phyloP scores from a whole-genome alignment of 208 protist species.

The Herpetomonas samuelpessoai region DNA sequence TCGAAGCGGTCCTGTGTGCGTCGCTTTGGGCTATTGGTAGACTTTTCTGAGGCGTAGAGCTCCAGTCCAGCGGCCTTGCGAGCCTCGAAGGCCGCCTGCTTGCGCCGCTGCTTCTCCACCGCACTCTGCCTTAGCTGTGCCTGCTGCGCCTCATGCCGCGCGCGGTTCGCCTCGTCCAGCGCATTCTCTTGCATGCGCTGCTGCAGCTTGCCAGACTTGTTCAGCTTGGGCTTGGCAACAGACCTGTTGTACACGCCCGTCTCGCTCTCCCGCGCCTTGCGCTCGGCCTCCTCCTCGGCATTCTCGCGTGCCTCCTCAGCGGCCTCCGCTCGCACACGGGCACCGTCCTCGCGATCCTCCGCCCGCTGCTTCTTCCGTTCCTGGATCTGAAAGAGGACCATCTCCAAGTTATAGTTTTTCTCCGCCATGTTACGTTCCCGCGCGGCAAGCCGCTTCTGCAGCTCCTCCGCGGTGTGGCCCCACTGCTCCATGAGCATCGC shows the following conservation, averaged over 20 bases:
- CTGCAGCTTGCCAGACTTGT: conserved; percentile 47
- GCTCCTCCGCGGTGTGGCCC: conserved; percentile 47
- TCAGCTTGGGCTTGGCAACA: conserved; percentile 24
- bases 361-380: conserved; percentile 38
- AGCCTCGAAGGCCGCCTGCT: conserved; percentile 50
- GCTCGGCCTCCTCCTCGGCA: conserved; percentile 26
- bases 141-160: conserved; percentile 32
- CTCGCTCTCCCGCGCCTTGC: conserved; percentile 22
- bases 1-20: conserved; percentile 79
- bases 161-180: conserved; percentile 25
- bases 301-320: conserved; percentile 65
- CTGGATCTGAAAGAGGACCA: conserved; percentile 62
- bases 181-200: conserved; percentile 29
- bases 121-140: conserved; percentile 34
- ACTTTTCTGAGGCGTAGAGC: conserved; percentile 25
- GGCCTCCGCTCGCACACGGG: conserved; percentile 35
- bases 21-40: conserved; percentile 26
- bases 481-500: conserved; percentile 36
- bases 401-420: conserved; percentile 71
- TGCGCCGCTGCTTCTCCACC: conserved; percentile 23
- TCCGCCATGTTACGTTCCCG: conserved; percentile 61
- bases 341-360: conserved; percentile 28
- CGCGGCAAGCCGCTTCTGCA: conserved; percentile 34
- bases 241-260: conserved; percentile 51
- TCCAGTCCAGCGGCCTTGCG: conserved; percentile 34